These are phyloP conservation scores for Lentinula lateritia DNA, from an alignment of 768 basidiomycete species.

Conservation along the genomic window DNA sequence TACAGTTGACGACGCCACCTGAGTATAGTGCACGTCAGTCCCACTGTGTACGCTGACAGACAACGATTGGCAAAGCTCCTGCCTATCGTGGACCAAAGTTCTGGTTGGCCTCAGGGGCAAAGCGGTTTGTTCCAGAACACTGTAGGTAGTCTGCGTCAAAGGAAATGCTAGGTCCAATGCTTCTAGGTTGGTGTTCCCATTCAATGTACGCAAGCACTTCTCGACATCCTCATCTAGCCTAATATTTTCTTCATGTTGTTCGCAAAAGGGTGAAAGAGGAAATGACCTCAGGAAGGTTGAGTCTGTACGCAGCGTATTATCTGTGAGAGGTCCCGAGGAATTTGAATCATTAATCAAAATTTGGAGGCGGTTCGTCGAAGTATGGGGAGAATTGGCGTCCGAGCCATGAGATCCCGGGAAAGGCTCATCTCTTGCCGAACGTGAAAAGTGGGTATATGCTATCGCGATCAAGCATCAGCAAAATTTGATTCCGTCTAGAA, in stretches of 20 bases:
- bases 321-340: not conserved
- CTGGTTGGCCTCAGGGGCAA: not conserved
- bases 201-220: not conserved
- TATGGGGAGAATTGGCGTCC: not conserved
- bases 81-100: not conserved
- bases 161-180: constrained; percentile 2
- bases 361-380: not conserved
- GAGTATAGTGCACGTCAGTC: not conserved
- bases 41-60: not conserved
- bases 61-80: not conserved
- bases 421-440: not conserved
- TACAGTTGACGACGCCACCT: not conserved
- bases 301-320: not conserved
- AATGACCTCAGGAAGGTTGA: not conserved
- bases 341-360: not conserved
- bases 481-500: not conserved
- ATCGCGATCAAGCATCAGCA: not conserved
- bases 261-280: not conserved
- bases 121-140: not conserved
- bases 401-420: not conserved
- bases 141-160: not conserved
- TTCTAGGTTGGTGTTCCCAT: not conserved
- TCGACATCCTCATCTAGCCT: not conserved
- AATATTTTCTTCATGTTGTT: not conserved
- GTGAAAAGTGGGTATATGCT: not conserved